Percentiles rank a stretch among this genome's conserved stretches.
Conservation (phyloP, 371 early-diverging fungal species). For the Capniomyces stellatus region DNA sequence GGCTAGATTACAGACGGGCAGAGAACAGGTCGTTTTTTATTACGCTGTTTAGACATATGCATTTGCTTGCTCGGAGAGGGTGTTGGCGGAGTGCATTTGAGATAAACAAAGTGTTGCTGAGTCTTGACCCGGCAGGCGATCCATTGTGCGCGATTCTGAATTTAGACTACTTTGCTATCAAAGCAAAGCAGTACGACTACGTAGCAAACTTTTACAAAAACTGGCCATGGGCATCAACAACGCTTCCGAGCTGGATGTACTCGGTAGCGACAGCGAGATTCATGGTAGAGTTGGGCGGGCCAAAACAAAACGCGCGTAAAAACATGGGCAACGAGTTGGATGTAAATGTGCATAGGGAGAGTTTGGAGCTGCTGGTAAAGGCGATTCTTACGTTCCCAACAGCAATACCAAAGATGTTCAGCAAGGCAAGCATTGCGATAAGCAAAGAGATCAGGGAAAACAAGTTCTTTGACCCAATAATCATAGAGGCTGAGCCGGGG, state of each 20-base stretch:
- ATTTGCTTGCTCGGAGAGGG: constrained; percentile 63
- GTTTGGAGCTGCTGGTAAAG: constrained; percentile 33
- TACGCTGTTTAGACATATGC: constrained; percentile 64
- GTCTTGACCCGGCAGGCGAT: constrained; percentile 56
- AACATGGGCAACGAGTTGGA: constrained; percentile 8
- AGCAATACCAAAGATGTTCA: constrained; percentile 15
- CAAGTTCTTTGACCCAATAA: constrained; percentile 19
- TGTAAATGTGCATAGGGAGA: constrained; percentile 18
- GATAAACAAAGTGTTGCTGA: constrained; percentile 58
- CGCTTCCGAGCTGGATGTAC: constrained; percentile 57
- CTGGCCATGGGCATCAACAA: constrained; percentile 22
- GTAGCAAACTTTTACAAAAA: constrained; percentile 27
- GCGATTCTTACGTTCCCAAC: constrained; percentile 36
- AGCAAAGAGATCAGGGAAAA: constrained; percentile 11
- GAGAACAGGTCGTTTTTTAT: constrained; percentile 73
- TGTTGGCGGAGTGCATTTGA: constrained; percentile 89
- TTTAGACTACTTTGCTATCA: constrained; percentile 70
- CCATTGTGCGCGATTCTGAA: constrained; percentile 52
- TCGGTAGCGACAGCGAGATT: constrained; percentile 57
- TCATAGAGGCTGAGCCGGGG: constrained; percentile 6
- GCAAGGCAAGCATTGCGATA: constrained; percentile 14
- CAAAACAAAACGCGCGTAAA: neutral
- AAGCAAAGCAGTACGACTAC: constrained; percentile 54
- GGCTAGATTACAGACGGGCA: constrained; percentile 44
- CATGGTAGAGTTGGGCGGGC: constrained; percentile 29